Evolutionary conservation across 2,329 filamentous ascomycete species (phyloP), one percentile per base, ranked within the genome.

Genomic region (Trematosphaeria pertusa): DNA sequence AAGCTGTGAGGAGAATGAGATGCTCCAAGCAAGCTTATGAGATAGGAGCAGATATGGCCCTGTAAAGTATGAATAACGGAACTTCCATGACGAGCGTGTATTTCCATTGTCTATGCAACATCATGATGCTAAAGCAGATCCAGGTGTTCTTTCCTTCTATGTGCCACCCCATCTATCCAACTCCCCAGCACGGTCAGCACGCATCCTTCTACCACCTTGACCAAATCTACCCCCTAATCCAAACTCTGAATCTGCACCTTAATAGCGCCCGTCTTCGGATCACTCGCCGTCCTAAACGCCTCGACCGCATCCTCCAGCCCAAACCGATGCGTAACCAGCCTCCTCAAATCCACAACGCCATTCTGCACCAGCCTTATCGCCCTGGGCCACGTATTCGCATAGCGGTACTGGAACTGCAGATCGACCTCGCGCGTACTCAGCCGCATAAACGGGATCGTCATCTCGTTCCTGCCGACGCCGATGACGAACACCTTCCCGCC

Each of bases 401-500:
- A 97, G 52, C 94, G 85, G 78, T 97, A 97, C 78, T 97, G 93
- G 74, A 97, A 94, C 76, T 96, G 90, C 50, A 97, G 79, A 74
- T 97, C 93, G 61, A 97, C 88, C 77, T 97, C 94, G 55, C 89
- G 84, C 5, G 92, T 93, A 63, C 88, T 93, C 47, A 93, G 82
- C 40, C 91, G 79, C 93, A 97, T 97, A 73, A 97, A 97, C 20
- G 93, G 93, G 55, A 97, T 88, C 74, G 84, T 91, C 79, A 97
- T 94, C 79, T 97, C 90, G 71, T 94, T 92, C 81, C 89, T 93
- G 58, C 93, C 94, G 2, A 97, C 92, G 31, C 93, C 93, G 58
- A 97, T 95, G 55, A 97, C 88, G 69, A 97, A 97, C 43, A 97
- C 93, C 75, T 95, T 96, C 62, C 94, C 93, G 57, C 93, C 94